Base-by-base conservation (phyloP, 2,329 filamentous ascomycete genomes). In the Alternaria sp. region DNA sequence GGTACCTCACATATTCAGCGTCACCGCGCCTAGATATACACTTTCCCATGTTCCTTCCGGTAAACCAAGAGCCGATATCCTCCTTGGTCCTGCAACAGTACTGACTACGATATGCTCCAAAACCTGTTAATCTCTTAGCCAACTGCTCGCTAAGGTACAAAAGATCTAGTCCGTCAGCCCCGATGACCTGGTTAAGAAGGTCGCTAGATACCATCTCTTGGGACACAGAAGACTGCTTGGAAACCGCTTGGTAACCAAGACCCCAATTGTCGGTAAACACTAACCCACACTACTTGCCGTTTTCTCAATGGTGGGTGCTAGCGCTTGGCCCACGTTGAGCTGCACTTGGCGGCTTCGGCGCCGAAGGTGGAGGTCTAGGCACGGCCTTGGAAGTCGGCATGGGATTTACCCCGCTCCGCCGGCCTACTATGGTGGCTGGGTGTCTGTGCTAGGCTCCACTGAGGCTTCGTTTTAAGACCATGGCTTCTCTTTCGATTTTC, bases 251-350 rank as follows among this genome's bases (percentile, higher is more conserved):
- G 55, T 26, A 13, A 54, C 49, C 49, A 47, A 52, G 62, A 59
- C 21, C 32, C 30, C 49, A 54, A 61, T n/a, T 26, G 49, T 54
- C 40, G 40, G 61, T 57, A 64, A 56, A 55, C 40, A 43, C 21
- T 45, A 44, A 21, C 13, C 43, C 32, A 52, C 59, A 59, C 28
- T 44, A 49, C 49, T 23, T 25, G 21, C 23, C 21, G 36, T 13
- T 47, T 21, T 44, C 15, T 12, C 5, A 57, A 52, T 61, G 59
- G 59, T 23, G 52, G 59, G 45, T 51, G n/a, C 30, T 54, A 51
- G 50, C 56, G 36, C 67, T 69, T 69, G 67, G 67, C 69, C 54
- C 54, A 62, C 62, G 67, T 62, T 66, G 32, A 64, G 62, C 62
- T 43, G 47, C 32, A 57, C 62, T 71, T 71, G 68, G 68, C 67